Evolutionary conservation across 169 alveolate species (phyloP).

Genomic region (Plasmodium yoelii): DNA sequence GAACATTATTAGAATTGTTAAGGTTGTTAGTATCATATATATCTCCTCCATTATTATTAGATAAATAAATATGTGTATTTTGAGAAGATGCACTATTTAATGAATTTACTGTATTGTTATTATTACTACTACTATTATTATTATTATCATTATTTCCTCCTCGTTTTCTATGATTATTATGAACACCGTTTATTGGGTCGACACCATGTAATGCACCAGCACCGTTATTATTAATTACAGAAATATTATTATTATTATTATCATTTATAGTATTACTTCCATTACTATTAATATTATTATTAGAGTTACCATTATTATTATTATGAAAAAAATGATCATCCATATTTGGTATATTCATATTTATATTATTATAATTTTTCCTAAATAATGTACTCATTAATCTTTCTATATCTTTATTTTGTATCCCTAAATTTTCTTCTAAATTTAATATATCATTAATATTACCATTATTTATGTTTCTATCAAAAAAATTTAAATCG

Average conservation of each 20-base stretch:
- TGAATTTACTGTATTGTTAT: neutral
- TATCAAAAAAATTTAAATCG: slow-evolving; percentile 11
- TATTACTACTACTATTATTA: neutral
- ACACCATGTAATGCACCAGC: neutral
- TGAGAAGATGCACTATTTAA: neutral
- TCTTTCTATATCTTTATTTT: slow-evolving; percentile 43
- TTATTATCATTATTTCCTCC: neutral
- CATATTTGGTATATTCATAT: slow-evolving; percentile 21
- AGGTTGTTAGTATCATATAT: neutral
- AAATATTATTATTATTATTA: neutral
- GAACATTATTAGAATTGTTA: slow-evolving; percentile 15
- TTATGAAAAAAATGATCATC: slow-evolving; percentile 33
- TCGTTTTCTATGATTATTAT: neutral
- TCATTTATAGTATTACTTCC: neutral
- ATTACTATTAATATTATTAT: neutral
- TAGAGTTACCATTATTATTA: neutral
- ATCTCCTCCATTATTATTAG: neutral
- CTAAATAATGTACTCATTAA: slow-evolving; percentile 53
- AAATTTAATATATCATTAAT: slow-evolving; percentile 18
- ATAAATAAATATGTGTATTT: slow-evolving; percentile 1
- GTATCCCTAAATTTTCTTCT: slow-evolving; percentile 54
- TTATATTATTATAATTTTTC: slow-evolving; percentile 58
- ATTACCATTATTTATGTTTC: slow-evolving; percentile 15
- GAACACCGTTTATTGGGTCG: neutral
- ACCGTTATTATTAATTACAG: neutral